Evolutionary conservation across 2,329 filamentous ascomycete species (phyloP).

Genomic region (Pseudomassariella vexata): DNA sequence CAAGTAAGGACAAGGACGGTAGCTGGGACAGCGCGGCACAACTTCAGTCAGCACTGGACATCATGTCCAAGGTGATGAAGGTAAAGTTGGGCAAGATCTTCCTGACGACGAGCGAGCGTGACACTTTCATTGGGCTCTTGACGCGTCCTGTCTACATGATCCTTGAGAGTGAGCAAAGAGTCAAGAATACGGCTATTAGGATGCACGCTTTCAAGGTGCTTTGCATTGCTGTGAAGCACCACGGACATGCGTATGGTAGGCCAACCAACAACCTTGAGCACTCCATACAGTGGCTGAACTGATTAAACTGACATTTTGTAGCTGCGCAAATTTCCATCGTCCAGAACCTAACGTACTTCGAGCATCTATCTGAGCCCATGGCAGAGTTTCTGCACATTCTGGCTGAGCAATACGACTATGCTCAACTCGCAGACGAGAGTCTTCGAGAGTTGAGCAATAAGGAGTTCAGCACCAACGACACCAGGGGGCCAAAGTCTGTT

Average conservation of each 20-base stretch:
- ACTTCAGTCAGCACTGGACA: constrained; percentile 80
- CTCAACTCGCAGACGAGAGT: constrained; percentile 89
- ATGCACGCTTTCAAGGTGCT: constrained; percentile 98
- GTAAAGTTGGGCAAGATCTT: constrained; percentile 91
- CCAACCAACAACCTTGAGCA: constrained; percentile 6
- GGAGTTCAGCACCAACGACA: constrained; percentile 96
- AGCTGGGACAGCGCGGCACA: constrained; percentile 86
- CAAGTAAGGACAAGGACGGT: constrained; percentile 59
- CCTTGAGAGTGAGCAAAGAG: constrained; percentile 86
- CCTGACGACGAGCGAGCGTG: constrained; percentile 89
- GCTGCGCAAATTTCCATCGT: constrained; percentile 96
- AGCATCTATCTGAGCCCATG: constrained; percentile 98
- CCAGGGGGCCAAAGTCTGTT: constrained; percentile 90
- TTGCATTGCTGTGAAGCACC: constrained; percentile 94
- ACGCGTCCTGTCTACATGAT: constrained; percentile 91
- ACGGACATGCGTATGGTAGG: constrained; percentile 90
- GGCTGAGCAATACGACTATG: constrained; percentile 95
- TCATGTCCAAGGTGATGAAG: constrained; percentile 94
- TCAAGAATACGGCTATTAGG: constrained; percentile 81
- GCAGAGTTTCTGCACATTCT: constrained; percentile 96
- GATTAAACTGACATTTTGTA: constrained; percentile 33
- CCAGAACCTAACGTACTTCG: constrained; percentile 95
- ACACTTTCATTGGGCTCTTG: constrained; percentile 88
- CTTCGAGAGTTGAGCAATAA: constrained; percentile 93
- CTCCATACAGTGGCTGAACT: constrained; percentile 1